Base-by-base conservation (phyloP, 2,329 filamentous ascomycete species). In the Exophiala viscosa region DNA sequence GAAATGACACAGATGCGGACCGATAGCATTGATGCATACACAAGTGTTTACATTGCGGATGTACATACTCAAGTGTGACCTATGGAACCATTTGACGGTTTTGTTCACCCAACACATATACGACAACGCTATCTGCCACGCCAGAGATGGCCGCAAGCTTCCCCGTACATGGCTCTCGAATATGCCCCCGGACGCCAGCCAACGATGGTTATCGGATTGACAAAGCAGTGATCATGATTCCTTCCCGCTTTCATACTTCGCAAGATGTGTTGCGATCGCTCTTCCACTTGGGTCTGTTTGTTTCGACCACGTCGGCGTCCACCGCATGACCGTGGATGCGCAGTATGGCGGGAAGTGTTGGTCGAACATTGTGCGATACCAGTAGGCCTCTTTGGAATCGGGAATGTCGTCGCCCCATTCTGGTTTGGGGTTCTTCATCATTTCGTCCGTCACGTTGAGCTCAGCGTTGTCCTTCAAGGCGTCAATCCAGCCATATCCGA, bases 401-500 rank as follows among this genome's bases (percentile, higher is more conserved):
- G 93, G 95, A 58, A 96, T 83, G 67, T 99, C 95, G 65, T 76
- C 74, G 45, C 90, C 92, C 95, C 95, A 99, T 72, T 96, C 90
- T 10, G 89, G 83, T 81, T 96, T 96, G 60, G 93, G 92, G 82
- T 95, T 92, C 80, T 91, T 90, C 87, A 97, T 90, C 85, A 95
- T 91, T 79, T 97, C 92, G 67, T 99, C 92, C 14, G 88, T 95
- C 50, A 99, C 87, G 52, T 93, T 83, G 60, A 85, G 71, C 74
- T 95, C 90, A 32, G 93, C 93, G 66, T 87, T 88, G 73, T 97
- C 93, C 81, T 96, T 97, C 65, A 99, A 83, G 5, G 86, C 88
- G 67, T 99, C 93, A 68, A 99, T 99, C 93, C 93, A 99, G 59
- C 93, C 91, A 76, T 99, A 99, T 52, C 93, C 93, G 52, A 99